A percentile compares a stretch with the other conserved stretches of the same genome.
Conservation (phyloP, 2,329 filamentous ascomycete species). For the Ophiostoma australiae region DNA sequence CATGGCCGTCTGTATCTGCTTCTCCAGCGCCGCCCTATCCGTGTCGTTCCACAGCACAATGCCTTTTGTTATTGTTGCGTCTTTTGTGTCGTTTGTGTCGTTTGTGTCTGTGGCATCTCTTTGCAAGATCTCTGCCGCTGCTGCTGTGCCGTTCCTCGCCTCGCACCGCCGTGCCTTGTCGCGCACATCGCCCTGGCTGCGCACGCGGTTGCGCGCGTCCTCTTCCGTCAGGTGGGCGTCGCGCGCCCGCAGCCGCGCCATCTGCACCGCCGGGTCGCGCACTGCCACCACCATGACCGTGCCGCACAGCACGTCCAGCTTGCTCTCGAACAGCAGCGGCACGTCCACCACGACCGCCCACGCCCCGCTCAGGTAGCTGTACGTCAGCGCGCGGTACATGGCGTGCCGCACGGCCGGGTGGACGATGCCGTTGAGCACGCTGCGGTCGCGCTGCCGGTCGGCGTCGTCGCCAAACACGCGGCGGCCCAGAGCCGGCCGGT, state of each 20-base stretch:
- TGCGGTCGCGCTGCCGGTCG: conserved; percentile 65
- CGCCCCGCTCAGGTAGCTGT: conserved; percentile 65
- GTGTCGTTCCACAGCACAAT: conserved; percentile 90
- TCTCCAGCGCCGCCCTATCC: conserved; percentile 62
- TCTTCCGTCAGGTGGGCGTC: conserved; percentile 75
- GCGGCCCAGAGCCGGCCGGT: conserved; percentile 77
- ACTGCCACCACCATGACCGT: conserved; percentile 84
- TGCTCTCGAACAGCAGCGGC: conserved; percentile 83
- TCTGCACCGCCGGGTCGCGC: conserved; percentile 72
- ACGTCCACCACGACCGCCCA: conserved; percentile 94
- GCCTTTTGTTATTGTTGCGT: conserved; percentile 40
- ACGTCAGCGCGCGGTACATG: conserved; percentile 71
- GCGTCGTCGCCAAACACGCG: conserved; percentile 79
- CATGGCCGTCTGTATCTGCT: conserved; percentile 64
- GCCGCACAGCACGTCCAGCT: conserved; percentile 79
- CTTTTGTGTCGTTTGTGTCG: conserved; percentile 42
- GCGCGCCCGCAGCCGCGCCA: conserved; percentile 67
- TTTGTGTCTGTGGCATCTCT: too few species aligned
- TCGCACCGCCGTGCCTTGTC: conserved; percentile 75
- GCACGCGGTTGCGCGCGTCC: conserved; percentile 81
- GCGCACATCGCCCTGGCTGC: conserved; percentile 78
- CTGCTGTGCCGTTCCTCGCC: conserved; percentile 46
- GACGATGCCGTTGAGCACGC: conserved; percentile 79
- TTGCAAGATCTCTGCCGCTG: conserved; percentile 28
- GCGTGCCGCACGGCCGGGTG: conserved; percentile 83